Evolutionary conservation across 495 filamentous ascomycete genomes (phyloP), one percentile per base, ranked within the genome.

Genomic region (Jackrogersella minutella): DNA sequence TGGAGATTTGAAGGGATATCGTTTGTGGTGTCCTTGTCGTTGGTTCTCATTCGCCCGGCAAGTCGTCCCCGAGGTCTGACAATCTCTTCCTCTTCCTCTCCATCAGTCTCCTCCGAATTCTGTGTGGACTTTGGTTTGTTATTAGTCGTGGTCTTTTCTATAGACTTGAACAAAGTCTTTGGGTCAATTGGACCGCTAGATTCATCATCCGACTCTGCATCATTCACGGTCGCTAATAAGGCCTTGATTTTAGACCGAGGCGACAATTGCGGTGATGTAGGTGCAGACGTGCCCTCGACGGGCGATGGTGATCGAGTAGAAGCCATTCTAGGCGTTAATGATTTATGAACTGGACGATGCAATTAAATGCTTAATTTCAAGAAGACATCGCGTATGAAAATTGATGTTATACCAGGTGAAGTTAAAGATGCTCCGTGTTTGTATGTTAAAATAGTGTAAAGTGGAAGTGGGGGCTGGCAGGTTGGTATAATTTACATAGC

Each of bases 231-330:
- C 22, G 88, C 89, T 28, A 93, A 74, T 76, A 92, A 78, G 34
- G 87, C 87, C 72, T 85, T 86, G 69, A 92, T 83, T 72, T 92
- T 93, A 59, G 83, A 86, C 19, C 82, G 82, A 14, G 91, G 91
- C 0, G 90, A 91, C 52, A 92, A 70, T 57, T 70, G 69, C 46
- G 73, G 73, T 31, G 67, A 70, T 43, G 73, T 72, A 47, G 75
- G 71, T 8, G 68, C 22, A 8, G 74, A 68, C 31, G 49, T 55
- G 34, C 59, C 54, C 34, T 56, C 73, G 11, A 56, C 65, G 19
- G 76, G 78, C 26, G 81, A 81, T 4, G 76, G 60, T 33, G 76
- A 72, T 57, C 72, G 66, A 40, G 79, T 68, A 14, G 81, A 78
- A 70, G 81, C 71, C 81, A 82, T 85, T 73, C 60, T 71, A 58